A percentile compares a stretch with the other conserved stretches of the same genome.
phyloP scores from a whole-genome alignment of 805 yeast species.

The Yarrowia alimentaria region DNA sequence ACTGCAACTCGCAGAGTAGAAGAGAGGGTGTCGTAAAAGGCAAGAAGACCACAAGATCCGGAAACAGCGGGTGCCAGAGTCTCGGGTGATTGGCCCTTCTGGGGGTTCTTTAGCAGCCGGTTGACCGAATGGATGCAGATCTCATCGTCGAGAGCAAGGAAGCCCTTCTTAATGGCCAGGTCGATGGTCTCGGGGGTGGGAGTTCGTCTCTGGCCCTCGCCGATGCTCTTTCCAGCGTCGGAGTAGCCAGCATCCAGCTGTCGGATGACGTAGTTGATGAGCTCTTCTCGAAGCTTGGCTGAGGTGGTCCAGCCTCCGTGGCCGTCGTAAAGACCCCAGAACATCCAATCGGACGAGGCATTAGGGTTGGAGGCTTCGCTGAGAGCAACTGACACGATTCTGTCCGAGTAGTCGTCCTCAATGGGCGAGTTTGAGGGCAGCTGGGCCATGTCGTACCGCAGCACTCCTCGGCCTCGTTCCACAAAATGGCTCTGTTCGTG shows the following conservation, averaged over 20 bases:
- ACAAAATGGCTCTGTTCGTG: conserved; percentile 78
- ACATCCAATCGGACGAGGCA: conserved; percentile 71
- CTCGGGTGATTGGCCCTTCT: conserved; percentile 62
- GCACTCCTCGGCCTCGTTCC: conserved; percentile 81
- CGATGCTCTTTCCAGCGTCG: conserved; percentile 46
- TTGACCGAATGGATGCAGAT: conserved; percentile 75
- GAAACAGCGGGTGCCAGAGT: conserved; percentile 87
- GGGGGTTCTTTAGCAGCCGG: conserved; percentile 63
- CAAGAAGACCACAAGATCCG: conserved; percentile 89
- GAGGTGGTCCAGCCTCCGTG: conserved; percentile 97
- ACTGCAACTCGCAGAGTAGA: conserved; percentile 82
- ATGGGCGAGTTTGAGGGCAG: conserved; percentile 89
- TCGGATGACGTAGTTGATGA: conserved; percentile 71
- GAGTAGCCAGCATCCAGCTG: conserved; percentile 59
- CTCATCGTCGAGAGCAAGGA: conserved; percentile 78
- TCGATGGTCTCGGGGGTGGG: conserved; percentile 73
- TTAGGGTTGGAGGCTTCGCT: conserved; percentile 45
- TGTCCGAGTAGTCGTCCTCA: conserved; percentile 90
- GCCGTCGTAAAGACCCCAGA: conserved; percentile 95
- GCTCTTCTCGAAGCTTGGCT: conserved; percentile 73
- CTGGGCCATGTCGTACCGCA: conserved; percentile 85
- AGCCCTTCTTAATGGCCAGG: conserved; percentile 76
- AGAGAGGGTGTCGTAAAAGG: conserved; percentile 78
- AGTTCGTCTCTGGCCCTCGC: conserved; percentile 51
- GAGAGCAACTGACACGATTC: conserved; percentile 61